These are phyloP conservation scores for Heracleum sosnowskyi DNA, from an alignment of 129 eudicot species.

Conservation along the genomic window DNA sequence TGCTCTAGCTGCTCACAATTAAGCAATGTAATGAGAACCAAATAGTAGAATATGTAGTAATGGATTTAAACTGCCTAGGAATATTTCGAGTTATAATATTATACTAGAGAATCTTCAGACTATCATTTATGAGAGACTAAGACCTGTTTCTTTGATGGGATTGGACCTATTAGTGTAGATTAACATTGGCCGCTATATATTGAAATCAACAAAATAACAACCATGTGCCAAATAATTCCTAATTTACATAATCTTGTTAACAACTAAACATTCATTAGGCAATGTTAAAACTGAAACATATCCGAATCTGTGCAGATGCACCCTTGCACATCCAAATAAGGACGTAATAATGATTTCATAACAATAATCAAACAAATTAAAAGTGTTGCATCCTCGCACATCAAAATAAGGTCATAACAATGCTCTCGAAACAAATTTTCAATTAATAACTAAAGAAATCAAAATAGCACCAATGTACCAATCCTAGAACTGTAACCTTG, in stretches of 20 bases:
- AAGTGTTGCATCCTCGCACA: background rate
- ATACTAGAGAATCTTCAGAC: background rate
- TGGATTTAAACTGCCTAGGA: background rate
- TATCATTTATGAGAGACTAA: background rate
- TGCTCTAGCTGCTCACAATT: slow-evolving; percentile 59
- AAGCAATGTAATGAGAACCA: background rate
- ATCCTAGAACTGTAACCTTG: background rate
- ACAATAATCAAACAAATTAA: background rate
- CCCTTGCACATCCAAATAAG: background rate
- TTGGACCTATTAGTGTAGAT: background rate
- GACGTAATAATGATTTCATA: background rate
- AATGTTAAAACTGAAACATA: background rate
- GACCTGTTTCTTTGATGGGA: background rate
- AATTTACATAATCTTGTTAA: background rate
- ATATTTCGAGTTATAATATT: background rate
- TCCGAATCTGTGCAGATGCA: background rate
- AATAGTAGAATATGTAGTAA: background rate
- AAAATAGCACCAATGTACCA: background rate
- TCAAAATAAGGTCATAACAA: background rate
- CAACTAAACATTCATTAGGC: background rate
- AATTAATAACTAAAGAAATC: background rate
- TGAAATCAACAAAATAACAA: background rate
- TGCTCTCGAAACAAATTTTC: background rate
- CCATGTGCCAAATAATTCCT: background rate
- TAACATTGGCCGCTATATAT: background rate